These are phyloP conservation scores for Ustilago shanxiensis DNA, from an alignment of 1,284 basidiomycete genomes.

Conservation along the genomic window DNA sequence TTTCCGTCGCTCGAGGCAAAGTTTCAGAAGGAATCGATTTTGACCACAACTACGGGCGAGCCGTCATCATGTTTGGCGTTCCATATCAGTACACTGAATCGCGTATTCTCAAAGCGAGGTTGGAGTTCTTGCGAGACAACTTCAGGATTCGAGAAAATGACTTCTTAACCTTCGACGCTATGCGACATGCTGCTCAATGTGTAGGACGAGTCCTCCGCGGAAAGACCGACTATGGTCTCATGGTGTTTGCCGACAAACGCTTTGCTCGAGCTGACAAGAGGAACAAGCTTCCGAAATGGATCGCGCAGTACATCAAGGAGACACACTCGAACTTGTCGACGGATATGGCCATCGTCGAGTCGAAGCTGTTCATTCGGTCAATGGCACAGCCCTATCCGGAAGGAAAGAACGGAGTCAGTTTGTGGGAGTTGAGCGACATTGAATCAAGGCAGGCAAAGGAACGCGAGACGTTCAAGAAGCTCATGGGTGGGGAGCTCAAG, in stretches of 20 bases:
- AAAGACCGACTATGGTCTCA: conserved; percentile 99
- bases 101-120: conserved; percentile 93
- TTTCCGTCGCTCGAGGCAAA: conserved; percentile 98
- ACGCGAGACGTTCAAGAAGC: conserved; percentile 71
- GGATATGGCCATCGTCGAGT: conserved; percentile 96
- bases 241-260: conserved; percentile 99
- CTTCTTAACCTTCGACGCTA: conserved; percentile 98
- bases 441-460: conserved; percentile 84
- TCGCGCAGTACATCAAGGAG: conserved; percentile 95
- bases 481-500: conserved; percentile 56
- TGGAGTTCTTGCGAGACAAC: conserved; percentile 98
- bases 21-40: conserved; percentile 99
- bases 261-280: conserved; percentile 97
- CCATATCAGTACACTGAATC: conserved; percentile 99
- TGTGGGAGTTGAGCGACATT: conserved; percentile 92
- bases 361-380: conserved; percentile 95
- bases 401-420: conserved; percentile 86
- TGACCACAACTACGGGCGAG: conserved; percentile 94
- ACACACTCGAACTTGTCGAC: conserved; percentile 96
- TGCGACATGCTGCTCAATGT: conserved; percentile 99
- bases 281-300: conserved; percentile 97
- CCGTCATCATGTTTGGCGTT: conserved; percentile 99
- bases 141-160: conserved; percentile 98
- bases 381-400: conserved; percentile 98
- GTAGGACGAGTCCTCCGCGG: conserved; percentile 96